Conservation (phyloP, 306 rosid genomes). For the Vicia villosa region DNA sequence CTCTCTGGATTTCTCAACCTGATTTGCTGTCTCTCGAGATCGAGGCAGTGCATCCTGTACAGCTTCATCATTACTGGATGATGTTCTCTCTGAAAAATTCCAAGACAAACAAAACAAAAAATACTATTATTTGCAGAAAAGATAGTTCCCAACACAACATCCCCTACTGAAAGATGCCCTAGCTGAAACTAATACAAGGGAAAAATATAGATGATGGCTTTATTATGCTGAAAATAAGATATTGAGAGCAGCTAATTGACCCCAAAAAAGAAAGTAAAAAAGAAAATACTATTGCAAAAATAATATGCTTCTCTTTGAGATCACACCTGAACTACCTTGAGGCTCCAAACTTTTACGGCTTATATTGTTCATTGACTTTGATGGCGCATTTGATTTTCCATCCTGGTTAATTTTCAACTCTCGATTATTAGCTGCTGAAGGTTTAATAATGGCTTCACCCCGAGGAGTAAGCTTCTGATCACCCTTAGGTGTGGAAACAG, state of each 20-base stretch:
- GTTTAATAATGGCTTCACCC: slow-evolving; percentile 57
- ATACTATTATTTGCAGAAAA: slow-evolving; percentile 38
- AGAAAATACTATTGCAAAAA: slow-evolving; percentile 28
- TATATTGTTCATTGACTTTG: slow-evolving; percentile 54
- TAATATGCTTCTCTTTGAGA: slow-evolving; percentile 28
- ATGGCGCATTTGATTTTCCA: slow-evolving; percentile 51
- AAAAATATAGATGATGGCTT: slow-evolving; percentile 19
- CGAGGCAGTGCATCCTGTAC: slow-evolving; percentile 49
- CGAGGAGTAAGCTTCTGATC: slow-evolving; percentile 65
- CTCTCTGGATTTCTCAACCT: slow-evolving; percentile 63
- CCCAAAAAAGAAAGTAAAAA: slow-evolving; percentile 12
- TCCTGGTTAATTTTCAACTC: slow-evolving; percentile 62
- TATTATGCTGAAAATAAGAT: slow-evolving; percentile 31
- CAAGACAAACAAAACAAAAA: slow-evolving; percentile 40
- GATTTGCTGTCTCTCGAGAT: slow-evolving; percentile 52
- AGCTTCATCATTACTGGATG: slow-evolving; percentile 49
- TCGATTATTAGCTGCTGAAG: slow-evolving; percentile 54
- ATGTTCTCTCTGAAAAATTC: slow-evolving; percentile 48
- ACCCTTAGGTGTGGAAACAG: slow-evolving; percentile 57
- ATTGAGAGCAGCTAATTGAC: slow-evolving; percentile 18
- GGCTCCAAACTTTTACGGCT: slow-evolving; percentile 61
- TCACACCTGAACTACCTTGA: slow-evolving; percentile 68
- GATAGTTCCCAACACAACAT: slow-evolving; percentile 42
- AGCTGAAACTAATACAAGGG: slow-evolving; percentile 38
- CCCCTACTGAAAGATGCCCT: slow-evolving; percentile 44